Evolutionary conservation across 495 filamentous ascomycete genomes (phyloP).

Genomic region (Penicillium simplicissimum): DNA sequence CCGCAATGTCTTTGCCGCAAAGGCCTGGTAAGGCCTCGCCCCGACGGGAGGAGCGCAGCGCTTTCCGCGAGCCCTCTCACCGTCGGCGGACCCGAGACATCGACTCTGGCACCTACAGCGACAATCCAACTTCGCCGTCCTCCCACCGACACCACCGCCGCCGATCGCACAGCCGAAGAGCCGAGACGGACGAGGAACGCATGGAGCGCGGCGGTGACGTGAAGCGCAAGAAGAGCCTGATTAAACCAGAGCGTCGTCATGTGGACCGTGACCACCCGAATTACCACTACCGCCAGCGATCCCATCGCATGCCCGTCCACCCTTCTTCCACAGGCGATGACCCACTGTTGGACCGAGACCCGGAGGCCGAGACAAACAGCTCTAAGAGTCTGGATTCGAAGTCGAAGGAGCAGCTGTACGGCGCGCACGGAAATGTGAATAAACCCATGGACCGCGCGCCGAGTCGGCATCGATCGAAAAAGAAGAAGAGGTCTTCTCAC

Average conservation of each 20-base stretch:
- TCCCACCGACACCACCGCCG: constrained; percentile 36
- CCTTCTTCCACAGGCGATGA: constrained; percentile 93
- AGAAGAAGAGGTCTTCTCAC: constrained; percentile 51
- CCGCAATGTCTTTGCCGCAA: constrained; percentile 66
- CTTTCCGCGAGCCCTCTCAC: constrained; percentile 70
- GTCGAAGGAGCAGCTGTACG: constrained; percentile 39
- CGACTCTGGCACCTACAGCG: constrained; percentile 60
- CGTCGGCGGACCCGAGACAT: constrained; percentile 68
- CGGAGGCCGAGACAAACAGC: constrained; percentile 56
- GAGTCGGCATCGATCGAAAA: constrained; percentile 45
- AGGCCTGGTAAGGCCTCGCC: constrained; percentile 60
- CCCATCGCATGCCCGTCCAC: constrained; percentile 74
- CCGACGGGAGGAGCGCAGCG: constrained; percentile 55
- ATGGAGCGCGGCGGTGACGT: constrained; percentile 34
- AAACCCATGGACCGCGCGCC: constrained; percentile 51
- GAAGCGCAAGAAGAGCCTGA: constrained; percentile 76
- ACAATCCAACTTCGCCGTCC: constrained; percentile 41
- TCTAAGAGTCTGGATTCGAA: constrained; percentile 58
- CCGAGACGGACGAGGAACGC: constrained; percentile 43
- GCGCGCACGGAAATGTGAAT: constrained; percentile 43
- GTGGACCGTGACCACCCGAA: constrained; percentile 85
- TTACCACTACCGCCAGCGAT: constrained; percentile 86
- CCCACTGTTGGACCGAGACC: constrained; percentile 72
- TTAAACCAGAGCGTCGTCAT: constrained; percentile 82
- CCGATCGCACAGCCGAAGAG: constrained; percentile 38